Base-by-base conservation (phyloP, 441 rosid species). In the Biscutella laevigata region DNA sequence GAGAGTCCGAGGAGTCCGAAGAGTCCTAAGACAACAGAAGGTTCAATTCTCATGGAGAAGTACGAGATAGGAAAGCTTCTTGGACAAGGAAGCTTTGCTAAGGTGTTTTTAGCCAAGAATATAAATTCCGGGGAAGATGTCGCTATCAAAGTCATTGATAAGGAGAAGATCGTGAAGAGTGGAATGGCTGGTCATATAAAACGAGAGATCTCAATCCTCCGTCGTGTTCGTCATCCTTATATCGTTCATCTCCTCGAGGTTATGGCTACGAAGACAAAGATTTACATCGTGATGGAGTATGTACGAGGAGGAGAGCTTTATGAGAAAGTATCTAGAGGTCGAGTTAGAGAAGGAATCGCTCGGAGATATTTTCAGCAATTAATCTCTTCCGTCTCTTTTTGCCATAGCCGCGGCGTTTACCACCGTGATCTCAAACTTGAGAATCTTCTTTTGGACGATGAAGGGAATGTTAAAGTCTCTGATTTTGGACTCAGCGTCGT, bases 351-450 rank as follows among this genome's bases (percentile, higher is more conserved):
- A 13, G 84, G 74, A 20, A 80, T 73, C 2, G 94, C 95, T 1
- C 53, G 94, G 29, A 75, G 62, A 56, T 87, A 84, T 53, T 84
- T 84, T 53, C 95, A 87, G 72, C 95, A 87, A 41, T 56, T 87
- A 51, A 72, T 87, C 5, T 82, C 94, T 2, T 86, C 95, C 0
- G 94, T 87, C 0, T 63, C 72, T 10, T 87, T 84, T 28, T 87
- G 95, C 27, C 95, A 87, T 6, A 81, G 88, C 0, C 74, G 94
- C 3, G 95, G 95, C 0, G 96, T 88, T 6, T 88, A 82, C 47
- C 96, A 88, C 55, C 86, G 96, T 9, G 96, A 88, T 28, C 71
- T 88, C 13, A 88, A 88, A 43, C 97, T 95, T 4, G 97, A 89
- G 55, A 89, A 89, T 40, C 69, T 88, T 0, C 68, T 88, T 15